Evolutionary conservation across 352 stramenopile genomes (phyloP), one percentile per base, ranked within the genome.

Genomic region (Pythium aquatile): DNA sequence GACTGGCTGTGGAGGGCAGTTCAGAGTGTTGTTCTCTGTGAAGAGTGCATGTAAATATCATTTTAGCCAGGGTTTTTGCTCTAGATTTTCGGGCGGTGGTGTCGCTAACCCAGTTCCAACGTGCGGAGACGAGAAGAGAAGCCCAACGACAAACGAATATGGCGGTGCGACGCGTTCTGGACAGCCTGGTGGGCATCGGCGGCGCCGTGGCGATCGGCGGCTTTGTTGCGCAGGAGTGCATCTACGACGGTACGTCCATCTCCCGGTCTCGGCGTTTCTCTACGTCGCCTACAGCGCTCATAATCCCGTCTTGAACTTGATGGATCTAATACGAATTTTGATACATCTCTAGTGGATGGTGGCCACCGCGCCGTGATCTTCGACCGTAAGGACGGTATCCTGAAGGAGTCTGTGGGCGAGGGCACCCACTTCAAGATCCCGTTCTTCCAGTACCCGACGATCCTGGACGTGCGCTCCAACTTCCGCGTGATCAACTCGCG

Each of bases 361-460:
- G 98, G 98, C 58, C 90, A 99, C 81, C 90, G 97, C 37, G 98
- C 97, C 44, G 97, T 99, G 49, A 98, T 99, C 73, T 99, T 99
- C 78, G 97, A 99, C 81, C 93, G 96, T 76, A 93, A 99, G 65
- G 87, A 97, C 55, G 98, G 98, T 85, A 97, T 99, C 68, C 77
- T 98, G 59, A 85, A 96, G 58, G 90, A 98, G 74, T 94, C 96
- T 29, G 83, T 97, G 30, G 92, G 88, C 60, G 98, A 99, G 81
- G 98, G 98, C 72, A 99, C 97, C 64, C 97, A 99, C 84, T 99
- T 99, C 75, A 96, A 99, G 76, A 99, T 99, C 71, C 98, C 98
- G 28, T 96, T 99, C 66, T 83, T 99, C 63, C 93, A 99, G 85
- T 97, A 97, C 72, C 97, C 97, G 32, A 97, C 97, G 63, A 99